Evolutionary conservation across 345 rosid genomes (phyloP), one percentile per base, ranked within the genome.

Genomic region (Eutrema heterophyllum): DNA sequence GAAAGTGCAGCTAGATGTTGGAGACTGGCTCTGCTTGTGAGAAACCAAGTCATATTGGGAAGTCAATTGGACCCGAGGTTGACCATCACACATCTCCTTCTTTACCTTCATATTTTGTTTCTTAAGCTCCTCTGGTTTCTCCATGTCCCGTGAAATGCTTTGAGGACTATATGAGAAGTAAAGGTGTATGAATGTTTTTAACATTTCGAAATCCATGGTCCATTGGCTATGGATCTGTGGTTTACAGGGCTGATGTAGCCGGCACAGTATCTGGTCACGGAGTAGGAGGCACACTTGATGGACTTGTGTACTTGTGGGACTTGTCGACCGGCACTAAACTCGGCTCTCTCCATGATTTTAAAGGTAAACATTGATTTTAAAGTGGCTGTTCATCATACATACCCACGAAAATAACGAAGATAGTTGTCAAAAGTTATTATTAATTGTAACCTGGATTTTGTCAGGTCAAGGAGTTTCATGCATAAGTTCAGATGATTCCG

Each of bases 11-110:
- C 33, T 59, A 82, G 75, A 72, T 48, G 30, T 18, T 94, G 97
- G 97, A 88, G 92, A 81, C 81, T 91, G 35, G 97, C 96, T 64
- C 71, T 94, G 18, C 74, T 89, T 78, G 85, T 85, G 70, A 85
- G 82, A 64, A 76, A 84, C 69, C 77, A 39, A 77, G 67, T 89
- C 72, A 82, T 95, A 54, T 43, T 88, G 49, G 99, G 97, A 52
- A 77, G 75, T 69, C 73, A 67, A 62, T 30, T 92, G 50, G 93
- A 92, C 79, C 81, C 87, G 24, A 87, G 97, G 97, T 94, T 41
- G 16, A 68, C 44, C 24, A 64, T 46, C 13, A 49, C 60, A 18
- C 72, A 38, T 18, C 74, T 81, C 57, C 60, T 68, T 53, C 38
- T 43, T 43, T 27, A 3, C 53, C 63, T 52, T 6, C 44, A 59